Evolutionary conservation across 2,329 filamentous ascomycete genomes (phyloP).

Genomic region (Ceratocystis papillata): DNA sequence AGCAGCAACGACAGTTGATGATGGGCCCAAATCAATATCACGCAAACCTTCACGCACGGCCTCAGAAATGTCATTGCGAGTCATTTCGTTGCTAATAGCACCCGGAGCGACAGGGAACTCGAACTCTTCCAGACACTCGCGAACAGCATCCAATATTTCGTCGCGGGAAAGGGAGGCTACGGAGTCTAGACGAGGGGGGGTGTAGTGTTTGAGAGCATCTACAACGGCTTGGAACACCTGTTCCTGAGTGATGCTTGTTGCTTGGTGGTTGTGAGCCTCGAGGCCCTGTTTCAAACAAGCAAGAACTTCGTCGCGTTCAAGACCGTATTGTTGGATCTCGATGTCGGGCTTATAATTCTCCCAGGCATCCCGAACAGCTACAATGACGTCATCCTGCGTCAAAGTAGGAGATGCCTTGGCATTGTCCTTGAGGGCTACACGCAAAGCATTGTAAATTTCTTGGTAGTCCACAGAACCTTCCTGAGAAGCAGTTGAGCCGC

Average conservation of each 20-base stretch:
- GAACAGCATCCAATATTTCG: slow-evolving; percentile 72
- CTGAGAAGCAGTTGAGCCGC: slow-evolving; percentile 53
- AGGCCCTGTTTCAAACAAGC: slow-evolving; percentile 78
- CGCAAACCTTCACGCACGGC: slow-evolving; percentile 52
- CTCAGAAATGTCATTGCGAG: slow-evolving; percentile 51
- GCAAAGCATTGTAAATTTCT: slow-evolving; percentile 76
- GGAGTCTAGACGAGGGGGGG: slow-evolving; percentile 54
- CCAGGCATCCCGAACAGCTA: slow-evolving; percentile 81
- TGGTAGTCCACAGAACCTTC: slow-evolving; percentile 59
- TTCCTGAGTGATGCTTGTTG: slow-evolving; percentile 59
- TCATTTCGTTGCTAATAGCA: slow-evolving; percentile 38
- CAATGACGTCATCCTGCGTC: slow-evolving; percentile 71
- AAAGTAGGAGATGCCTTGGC: slow-evolving; percentile 38
- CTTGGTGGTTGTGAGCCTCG: slow-evolving; percentile 54
- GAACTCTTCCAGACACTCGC: slow-evolving; percentile 77
- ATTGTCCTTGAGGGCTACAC: slow-evolving; percentile 58
- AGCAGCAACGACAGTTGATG: slow-evolving; percentile 28
- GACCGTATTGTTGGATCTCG: slow-evolving; percentile 75
- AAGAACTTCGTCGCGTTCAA: slow-evolving; percentile 83
- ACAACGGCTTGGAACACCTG: slow-evolving; percentile 78
- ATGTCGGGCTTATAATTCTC: slow-evolving; percentile 92
- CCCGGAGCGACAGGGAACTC: slow-evolving; percentile 58
- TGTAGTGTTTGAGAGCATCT: slow-evolving; percentile 74
- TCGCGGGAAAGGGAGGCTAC: slow-evolving; percentile 63
- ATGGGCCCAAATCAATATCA: slow-evolving; percentile 39